Evolutionary conservation across 225 moss, liverwort and hornwort species (phyloP).

Genomic region (Rhytidiadelphus loreus): DNA sequence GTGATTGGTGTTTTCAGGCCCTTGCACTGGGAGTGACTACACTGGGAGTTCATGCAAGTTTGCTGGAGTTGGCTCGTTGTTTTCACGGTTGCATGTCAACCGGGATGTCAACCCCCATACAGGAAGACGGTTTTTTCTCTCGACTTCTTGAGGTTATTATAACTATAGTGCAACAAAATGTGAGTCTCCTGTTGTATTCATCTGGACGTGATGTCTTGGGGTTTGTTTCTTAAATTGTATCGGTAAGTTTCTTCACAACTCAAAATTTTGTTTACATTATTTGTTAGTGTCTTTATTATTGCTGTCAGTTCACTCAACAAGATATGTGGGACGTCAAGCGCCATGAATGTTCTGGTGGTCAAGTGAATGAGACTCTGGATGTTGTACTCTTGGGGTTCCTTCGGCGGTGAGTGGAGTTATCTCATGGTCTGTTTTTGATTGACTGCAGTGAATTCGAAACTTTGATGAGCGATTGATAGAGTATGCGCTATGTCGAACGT

Average conservation of each 20-base stretch:
- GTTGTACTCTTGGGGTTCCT: not conserved
- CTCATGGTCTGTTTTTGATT: no score
- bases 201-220: not conserved
- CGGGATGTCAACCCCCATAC: conserved; percentile 18
- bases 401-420: not conserved
- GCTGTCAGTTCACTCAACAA: not conserved
- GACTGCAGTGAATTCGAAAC: no score
- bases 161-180: conserved; percentile 68
- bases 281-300: not conserved
- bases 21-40: no score
- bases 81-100: conserved; percentile 27
- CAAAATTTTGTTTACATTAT: not conserved
- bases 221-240: not conserved
- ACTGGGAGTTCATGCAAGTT: conserved; percentile 5
- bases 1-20: no score
- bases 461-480: no score
- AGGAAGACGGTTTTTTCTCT: conserved; percentile 30
- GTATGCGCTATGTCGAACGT: no score
- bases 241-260: not conserved
- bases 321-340: not conserved
- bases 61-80: conserved; percentile 68
- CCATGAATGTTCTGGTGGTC: not conserved
- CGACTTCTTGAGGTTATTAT: conserved; percentile 61
- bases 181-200: conserved; percentile 10
- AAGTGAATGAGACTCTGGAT: not conserved